Conservation (phyloP, 2,329 filamentous ascomycete genomes). For the Xylariales sp. region DNA sequence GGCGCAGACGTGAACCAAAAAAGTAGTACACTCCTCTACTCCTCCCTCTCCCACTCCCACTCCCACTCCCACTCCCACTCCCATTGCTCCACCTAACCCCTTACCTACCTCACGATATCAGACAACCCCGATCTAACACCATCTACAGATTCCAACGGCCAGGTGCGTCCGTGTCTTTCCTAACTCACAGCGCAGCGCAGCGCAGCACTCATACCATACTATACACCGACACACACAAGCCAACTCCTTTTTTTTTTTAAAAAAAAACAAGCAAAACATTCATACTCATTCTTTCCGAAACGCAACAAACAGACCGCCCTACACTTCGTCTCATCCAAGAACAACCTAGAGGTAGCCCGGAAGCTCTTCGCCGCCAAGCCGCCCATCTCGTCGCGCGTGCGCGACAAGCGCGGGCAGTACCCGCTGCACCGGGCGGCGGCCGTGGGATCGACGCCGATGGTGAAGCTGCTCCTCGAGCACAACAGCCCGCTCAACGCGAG, state of each 20-base stretch:
- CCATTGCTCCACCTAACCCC: too few species aligned
- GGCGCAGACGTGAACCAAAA: slow-evolving; percentile 79
- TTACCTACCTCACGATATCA: too few species aligned
- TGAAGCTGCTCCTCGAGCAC: slow-evolving; percentile 80
- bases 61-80: background rate
- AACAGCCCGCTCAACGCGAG: slow-evolving; percentile 85
- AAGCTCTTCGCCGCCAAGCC: slow-evolving; percentile 78
- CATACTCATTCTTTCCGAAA: slow-evolving; percentile 7
- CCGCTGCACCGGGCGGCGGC: slow-evolving; percentile 92
- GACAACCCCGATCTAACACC: slow-evolving; percentile 23
- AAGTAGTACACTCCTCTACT: slow-evolving; percentile 55
- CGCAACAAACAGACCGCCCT: slow-evolving; percentile 77
- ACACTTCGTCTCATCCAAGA: slow-evolving; percentile 92
- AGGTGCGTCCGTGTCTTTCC: slow-evolving; percentile 56
- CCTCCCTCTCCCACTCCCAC: background rate
- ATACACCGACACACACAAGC: too few species aligned
- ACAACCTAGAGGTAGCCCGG: slow-evolving; percentile 83
- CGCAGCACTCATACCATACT: too few species aligned
- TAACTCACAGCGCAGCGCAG: background rate
- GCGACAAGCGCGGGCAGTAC: slow-evolving; percentile 89
- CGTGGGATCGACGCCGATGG: slow-evolving; percentile 87
- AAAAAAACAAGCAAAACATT: background rate
- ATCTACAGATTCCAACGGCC: slow-evolving; percentile 70
- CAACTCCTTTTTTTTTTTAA: background rate
- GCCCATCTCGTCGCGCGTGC: slow-evolving; percentile 79